Conservation (phyloP, 2,329 filamentous ascomycete genomes). For the Mariannaea sp. region DNA sequence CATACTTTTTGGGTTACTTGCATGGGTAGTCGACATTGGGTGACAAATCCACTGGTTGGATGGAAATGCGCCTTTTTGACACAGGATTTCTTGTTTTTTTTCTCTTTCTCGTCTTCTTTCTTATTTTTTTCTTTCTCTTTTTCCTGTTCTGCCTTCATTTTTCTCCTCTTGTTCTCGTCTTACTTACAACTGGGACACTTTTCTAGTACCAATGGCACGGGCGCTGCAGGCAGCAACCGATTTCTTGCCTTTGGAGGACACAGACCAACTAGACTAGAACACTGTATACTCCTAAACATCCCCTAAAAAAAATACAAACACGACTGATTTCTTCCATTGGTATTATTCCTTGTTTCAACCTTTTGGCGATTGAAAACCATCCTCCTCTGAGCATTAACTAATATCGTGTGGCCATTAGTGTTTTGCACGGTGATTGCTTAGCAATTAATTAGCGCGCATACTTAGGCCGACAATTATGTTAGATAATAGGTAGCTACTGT, state of each 20-base stretch:
- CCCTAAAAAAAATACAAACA: conserved; percentile 26
- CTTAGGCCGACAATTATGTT: too few relatives aligned
- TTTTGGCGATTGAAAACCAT: conserved; percentile 2
- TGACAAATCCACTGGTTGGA: conserved; percentile 28
- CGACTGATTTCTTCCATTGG: conserved; percentile 16
- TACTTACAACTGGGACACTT: conserved; percentile 13
- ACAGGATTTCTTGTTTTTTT: conserved; percentile 7
- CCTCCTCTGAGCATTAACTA: not conserved
- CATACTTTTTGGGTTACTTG: not conserved
- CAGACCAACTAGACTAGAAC: conserved; percentile 19
- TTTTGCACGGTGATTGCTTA: conserved; percentile 18
- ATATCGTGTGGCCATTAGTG: not conserved
- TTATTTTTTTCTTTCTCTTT: conserved; percentile 13
- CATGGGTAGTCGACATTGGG: conserved; percentile 14
- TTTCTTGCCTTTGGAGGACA: too few relatives aligned
- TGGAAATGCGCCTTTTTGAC: conserved; percentile 19
- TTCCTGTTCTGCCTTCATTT: conserved; percentile 7
- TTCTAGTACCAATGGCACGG: conserved; percentile 28
- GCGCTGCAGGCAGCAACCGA: conserved; percentile 28
- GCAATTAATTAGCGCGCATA: too few relatives aligned
- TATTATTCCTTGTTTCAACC: not conserved
- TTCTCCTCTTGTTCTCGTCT: conserved; percentile 7
- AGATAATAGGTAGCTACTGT: too few relatives aligned
- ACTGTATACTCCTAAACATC: conserved; percentile 34
- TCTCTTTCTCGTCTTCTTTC: conserved; percentile 12